Percentiles rank a stretch among this genome's conserved stretches.
These are phyloP conservation scores for Akebia trifoliata DNA, from an alignment of 164 flowering plant genomes.

Conservation along the genomic window DNA sequence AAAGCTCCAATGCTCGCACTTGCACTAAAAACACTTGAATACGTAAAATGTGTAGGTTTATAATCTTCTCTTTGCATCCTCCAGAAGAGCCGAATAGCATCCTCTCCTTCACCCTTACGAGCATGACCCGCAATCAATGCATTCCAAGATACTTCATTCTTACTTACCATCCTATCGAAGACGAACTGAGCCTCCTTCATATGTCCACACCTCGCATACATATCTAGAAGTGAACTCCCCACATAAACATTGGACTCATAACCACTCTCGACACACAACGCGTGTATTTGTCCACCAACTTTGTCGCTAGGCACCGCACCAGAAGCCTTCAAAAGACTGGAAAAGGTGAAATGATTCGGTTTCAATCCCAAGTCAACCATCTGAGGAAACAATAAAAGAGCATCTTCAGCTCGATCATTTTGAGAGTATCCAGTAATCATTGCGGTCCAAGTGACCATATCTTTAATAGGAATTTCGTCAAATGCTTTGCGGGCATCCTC, in stretches of 20 bases:
- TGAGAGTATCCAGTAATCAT: conserved; percentile 57
- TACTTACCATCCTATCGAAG: conserved; percentile 37
- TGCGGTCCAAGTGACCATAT: conserved; percentile 60
- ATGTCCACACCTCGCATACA: conserved; percentile 54
- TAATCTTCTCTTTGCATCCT: conserved; percentile 47
- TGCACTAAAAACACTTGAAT: conserved; percentile 49
- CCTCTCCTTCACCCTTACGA: conserved; percentile 48
- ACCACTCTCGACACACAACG: conserved; percentile 40
- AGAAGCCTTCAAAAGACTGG: conserved; percentile 56
- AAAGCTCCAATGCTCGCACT: conserved; percentile 55
- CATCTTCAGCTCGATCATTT: conserved; percentile 39
- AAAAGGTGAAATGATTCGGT: conserved; percentile 61
- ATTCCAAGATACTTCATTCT: conserved; percentile 77
- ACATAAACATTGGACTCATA: conserved; percentile 47
- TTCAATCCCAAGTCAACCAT: conserved; percentile 43
- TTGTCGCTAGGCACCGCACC: conserved; percentile 19
- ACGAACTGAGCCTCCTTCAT: conserved; percentile 41
- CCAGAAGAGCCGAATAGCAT: conserved; percentile 35
- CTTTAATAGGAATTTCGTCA: conserved; percentile 45
- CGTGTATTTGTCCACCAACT: conserved; percentile 51
- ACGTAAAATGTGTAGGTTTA: conserved; percentile 54
- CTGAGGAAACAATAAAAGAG: conserved; percentile 37
- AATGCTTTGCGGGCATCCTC: conserved; percentile 46
- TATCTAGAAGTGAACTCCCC: conserved; percentile 57
- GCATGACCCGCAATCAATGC: conserved; percentile 75